Evolutionary conservation across 306 rosid species (phyloP).

Genomic region (Chamaecrista fasciculata): DNA sequence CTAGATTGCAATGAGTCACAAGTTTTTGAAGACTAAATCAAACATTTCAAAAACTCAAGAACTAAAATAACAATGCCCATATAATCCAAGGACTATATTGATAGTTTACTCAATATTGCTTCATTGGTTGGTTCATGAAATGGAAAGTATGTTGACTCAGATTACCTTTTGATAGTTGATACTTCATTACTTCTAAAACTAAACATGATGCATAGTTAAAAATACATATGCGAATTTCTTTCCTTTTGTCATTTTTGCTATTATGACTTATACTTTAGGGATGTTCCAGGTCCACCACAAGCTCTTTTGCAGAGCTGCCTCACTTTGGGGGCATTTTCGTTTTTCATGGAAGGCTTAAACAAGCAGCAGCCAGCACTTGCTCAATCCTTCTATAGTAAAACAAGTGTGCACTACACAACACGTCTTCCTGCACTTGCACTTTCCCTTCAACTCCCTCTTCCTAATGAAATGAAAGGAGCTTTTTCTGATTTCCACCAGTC

Average conservation of each 20-base stretch:
- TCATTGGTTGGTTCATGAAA: not conserved
- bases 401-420: conserved; percentile 27
- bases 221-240: conserved; percentile 10
- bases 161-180: not conserved
- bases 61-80: too few relatives aligned
- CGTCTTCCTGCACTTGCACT: conserved; percentile 45
- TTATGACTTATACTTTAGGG: not conserved
- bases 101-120: too few relatives aligned
- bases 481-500: conserved; percentile 65
- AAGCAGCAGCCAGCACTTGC: conserved; percentile 94
- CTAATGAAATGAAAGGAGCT: conserved; percentile 67
- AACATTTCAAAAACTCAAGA: too few relatives aligned
- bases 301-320: conserved; percentile 89
- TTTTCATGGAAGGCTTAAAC: conserved; percentile 81
- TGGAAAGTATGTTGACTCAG: not conserved
- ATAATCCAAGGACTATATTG: too few relatives aligned
- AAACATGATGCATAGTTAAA: not conserved
- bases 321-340: conserved; percentile 96
- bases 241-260: conserved; percentile 18
- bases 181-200: conserved; percentile 4
- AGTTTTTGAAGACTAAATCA: too few relatives aligned
- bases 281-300: conserved; percentile 82
- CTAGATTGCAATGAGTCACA: too few relatives aligned
- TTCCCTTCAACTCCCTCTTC: conserved; percentile 78
- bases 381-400: conserved; percentile 47